These are phyloP conservation scores for Cunninghamia lanceolata DNA, from an alignment of 75 land plant species.

Conservation along the genomic window DNA sequence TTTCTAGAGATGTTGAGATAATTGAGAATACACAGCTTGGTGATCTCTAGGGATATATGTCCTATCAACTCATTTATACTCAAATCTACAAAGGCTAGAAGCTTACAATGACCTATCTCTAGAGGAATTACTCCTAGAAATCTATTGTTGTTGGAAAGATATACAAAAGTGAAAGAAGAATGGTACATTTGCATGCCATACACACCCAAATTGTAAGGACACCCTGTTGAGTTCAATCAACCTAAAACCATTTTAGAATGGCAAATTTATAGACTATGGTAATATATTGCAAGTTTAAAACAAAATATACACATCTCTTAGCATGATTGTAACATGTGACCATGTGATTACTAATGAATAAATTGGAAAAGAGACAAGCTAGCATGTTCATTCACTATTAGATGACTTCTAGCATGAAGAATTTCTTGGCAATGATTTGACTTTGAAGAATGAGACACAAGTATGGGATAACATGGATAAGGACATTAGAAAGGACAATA, in stretches of 20 bases:
- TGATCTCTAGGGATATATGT: conserved; percentile 49
- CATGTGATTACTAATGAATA: neutral
- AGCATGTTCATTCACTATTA: neutral
- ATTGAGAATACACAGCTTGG: conserved; percentile 56
- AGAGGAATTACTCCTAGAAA: conserved; percentile 53
- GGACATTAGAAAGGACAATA: conserved; percentile 16
- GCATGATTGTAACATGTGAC: neutral
- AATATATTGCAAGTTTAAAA: neutral
- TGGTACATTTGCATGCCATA: too few species aligned
- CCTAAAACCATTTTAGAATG: too few species aligned
- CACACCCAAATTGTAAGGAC: too few species aligned
- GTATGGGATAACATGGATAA: neutral
- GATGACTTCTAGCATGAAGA: neutral
- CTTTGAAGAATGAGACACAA: neutral
- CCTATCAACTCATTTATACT: conserved; percentile 66
- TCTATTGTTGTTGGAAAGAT: conserved; percentile 38
- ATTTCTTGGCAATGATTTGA: neutral
- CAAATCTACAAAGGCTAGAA: conserved; percentile 64
- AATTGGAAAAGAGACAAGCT: neutral
- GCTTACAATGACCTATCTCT: conserved; percentile 63
- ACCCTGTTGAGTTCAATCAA: too few species aligned
- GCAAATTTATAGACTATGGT: neutral
- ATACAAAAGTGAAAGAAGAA: too few species aligned
- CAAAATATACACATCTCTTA: neutral
- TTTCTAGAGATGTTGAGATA: conserved; percentile 72